Conservation (phyloP, 2,329 filamentous ascomycete species). For the Penicillium aurantiogriseum region DNA sequence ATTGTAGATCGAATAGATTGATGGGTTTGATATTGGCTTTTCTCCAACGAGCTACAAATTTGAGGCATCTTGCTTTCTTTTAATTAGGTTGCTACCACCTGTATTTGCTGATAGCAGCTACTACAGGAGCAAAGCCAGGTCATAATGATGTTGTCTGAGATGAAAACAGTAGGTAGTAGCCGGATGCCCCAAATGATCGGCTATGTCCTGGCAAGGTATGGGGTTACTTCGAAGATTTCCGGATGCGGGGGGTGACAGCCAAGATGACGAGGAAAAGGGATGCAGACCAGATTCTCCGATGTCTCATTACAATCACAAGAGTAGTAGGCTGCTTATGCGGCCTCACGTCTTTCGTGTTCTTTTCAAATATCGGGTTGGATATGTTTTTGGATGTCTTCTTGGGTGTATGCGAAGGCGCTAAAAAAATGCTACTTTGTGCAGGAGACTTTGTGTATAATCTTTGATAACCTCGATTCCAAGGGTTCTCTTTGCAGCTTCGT, state of each 20-base stretch:
- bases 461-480: background rate
- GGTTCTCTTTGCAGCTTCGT: background rate
- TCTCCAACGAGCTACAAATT: background rate
- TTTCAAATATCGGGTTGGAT: too few relatives aligned
- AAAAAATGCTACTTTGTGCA: too few relatives aligned
- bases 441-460: too few relatives aligned
- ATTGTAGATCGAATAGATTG: background rate
- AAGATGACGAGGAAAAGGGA: background rate
- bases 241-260: conserved; percentile 3
- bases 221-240: background rate
- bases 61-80: background rate
- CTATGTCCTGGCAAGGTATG: background rate
- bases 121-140: background rate
- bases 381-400: too few relatives aligned
- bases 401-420: too few relatives aligned
- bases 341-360: too few relatives aligned
- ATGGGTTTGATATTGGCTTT: background rate
- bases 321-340: too few relatives aligned
- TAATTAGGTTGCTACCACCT: background rate
- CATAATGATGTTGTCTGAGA: background rate
- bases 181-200: background rate
- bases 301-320: background rate
- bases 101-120: background rate
- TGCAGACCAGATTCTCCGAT: background rate
- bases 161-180: conserved; percentile 1